Evolutionary conservation across 2,329 filamentous ascomycete genomes (phyloP).

Genomic region (Paraphaeosphaeria minitans): DNA sequence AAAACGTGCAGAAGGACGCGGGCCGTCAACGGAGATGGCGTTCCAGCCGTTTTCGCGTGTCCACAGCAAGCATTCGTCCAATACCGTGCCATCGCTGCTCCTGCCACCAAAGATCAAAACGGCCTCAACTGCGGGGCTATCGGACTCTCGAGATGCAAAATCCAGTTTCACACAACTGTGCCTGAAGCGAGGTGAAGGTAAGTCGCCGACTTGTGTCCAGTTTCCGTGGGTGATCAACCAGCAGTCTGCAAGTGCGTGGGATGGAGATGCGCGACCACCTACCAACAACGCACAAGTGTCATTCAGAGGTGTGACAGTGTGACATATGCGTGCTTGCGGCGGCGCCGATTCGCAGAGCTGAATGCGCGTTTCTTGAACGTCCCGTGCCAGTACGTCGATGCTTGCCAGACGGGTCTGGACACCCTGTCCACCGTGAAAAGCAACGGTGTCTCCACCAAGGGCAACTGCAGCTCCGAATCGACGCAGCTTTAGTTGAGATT

Average conservation of each 20-base stretch:
- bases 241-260: conserved; percentile 70
- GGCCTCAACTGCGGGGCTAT: conserved; percentile 48
- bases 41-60: conserved; percentile 58
- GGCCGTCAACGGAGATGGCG: conserved; percentile 44
- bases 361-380: conserved; percentile 27
- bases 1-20: conserved; percentile 58
- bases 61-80: conserved; percentile 54
- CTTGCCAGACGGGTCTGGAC: conserved; percentile 55
- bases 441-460: conserved; percentile 38
- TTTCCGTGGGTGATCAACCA: conserved; percentile 69
- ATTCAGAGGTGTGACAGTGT: conserved; percentile 72
- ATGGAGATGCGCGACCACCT: conserved; percentile 80
- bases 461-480: conserved; percentile 49
- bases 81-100: conserved; percentile 48
- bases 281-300: conserved; percentile 66
- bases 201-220: conserved; percentile 69
- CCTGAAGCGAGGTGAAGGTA: conserved; percentile 76
- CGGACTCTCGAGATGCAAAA: conserved; percentile 44
- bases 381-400: conserved; percentile 46
- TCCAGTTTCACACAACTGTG: conserved; percentile 66
- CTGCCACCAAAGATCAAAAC: conserved; percentile 55
- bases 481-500: conserved; percentile 31
- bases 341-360: conserved; percentile 41
- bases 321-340: conserved; percentile 65
- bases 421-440: conserved; percentile 53